Evolutionary conservation across 495 filamentous ascomycete species (phyloP).

Genomic region (Pseudomonodictys pantanalensis): DNA sequence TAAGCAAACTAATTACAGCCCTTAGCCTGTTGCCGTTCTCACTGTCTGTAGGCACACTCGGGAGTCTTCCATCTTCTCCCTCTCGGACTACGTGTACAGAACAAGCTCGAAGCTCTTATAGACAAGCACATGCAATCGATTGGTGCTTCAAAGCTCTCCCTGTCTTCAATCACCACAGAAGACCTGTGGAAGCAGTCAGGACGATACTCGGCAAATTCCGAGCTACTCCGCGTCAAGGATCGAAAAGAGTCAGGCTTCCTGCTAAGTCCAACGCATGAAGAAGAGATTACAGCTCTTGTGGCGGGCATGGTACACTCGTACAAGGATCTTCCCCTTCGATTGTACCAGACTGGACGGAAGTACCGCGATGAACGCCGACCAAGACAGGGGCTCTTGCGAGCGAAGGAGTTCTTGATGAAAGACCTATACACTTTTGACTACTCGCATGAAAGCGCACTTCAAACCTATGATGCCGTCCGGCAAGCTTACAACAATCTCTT

Average conservation of each 20-base stretch:
- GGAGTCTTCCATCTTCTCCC: slow-evolving; percentile 93
- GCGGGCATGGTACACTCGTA: slow-evolving; percentile 74
- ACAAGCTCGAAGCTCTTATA: slow-evolving; percentile 80
- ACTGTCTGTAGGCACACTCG: slow-evolving; percentile 76
- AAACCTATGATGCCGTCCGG: slow-evolving; percentile 73
- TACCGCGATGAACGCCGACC: slow-evolving; percentile 91
- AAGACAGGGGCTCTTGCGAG: slow-evolving; percentile 82
- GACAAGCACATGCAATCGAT: slow-evolving; percentile 82
- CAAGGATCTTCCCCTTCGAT: slow-evolving; percentile 76
- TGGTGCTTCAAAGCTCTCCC: slow-evolving; percentile 83
- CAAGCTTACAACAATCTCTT: slow-evolving; percentile 72
- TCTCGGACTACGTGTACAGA: slow-evolving; percentile 82
- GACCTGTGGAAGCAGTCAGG: slow-evolving; percentile 74
- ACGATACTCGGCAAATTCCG: slow-evolving; percentile 57
- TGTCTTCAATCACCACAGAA: slow-evolving; percentile 86
- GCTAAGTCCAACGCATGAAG: slow-evolving; percentile 91
- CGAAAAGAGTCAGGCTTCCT: slow-evolving; percentile 72
- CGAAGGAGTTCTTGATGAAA: slow-evolving; percentile 95
- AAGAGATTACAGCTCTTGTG: slow-evolving; percentile 86
- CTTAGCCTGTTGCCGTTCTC: background rate
- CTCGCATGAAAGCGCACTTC: slow-evolving; percentile 59
- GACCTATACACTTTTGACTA: slow-evolving; percentile 95
- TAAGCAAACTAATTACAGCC: background rate
- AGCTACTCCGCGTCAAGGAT: slow-evolving; percentile 80
- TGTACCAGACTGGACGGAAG: slow-evolving; percentile 93